Conservation (phyloP, 73 alveolate genomes). For the Tetrahymena malaccensis region DNA sequence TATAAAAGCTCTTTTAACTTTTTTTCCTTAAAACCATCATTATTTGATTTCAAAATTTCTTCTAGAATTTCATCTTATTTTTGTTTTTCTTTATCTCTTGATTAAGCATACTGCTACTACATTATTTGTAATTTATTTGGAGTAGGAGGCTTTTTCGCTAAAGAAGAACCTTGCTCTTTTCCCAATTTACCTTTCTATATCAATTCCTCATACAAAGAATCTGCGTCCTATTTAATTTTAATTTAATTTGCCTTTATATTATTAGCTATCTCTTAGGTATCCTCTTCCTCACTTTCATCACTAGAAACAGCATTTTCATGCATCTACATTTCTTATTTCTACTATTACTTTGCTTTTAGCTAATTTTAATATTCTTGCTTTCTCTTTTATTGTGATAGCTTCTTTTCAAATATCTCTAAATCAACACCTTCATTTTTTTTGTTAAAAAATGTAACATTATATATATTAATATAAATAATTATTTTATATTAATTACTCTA, state of each 20-base stretch:
- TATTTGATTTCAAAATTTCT: constrained; percentile 30
- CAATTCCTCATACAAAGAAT: neutral
- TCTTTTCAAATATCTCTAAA: neutral
- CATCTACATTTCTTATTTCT: neutral
- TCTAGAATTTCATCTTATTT: neutral
- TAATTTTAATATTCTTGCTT: neutral
- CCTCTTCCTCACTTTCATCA: neutral
- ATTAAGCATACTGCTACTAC: neutral
- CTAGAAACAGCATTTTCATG: neutral
- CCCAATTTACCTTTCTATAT: neutral
- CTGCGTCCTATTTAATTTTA: neutral
- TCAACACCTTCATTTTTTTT: neutral
- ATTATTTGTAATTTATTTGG: neutral
- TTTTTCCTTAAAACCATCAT: constrained; percentile 29
- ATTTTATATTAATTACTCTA: neutral
- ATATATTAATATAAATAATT: neutral
- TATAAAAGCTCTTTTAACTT: constrained; percentile 16
- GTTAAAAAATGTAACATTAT: neutral
- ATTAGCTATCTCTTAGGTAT: neutral
- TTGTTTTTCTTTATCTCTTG: neutral
- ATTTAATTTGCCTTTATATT: neutral
- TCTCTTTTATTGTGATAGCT: neutral
- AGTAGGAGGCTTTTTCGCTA: neutral
- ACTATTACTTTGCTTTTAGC: neutral
- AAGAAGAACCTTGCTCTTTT: neutral